Percentiles rank a stretch among this genome's conserved stretches.
These are phyloP conservation scores for Eucalyptus erythrocorys DNA, from an alignment of 345 rosid genomes.

Conservation along the genomic window DNA sequence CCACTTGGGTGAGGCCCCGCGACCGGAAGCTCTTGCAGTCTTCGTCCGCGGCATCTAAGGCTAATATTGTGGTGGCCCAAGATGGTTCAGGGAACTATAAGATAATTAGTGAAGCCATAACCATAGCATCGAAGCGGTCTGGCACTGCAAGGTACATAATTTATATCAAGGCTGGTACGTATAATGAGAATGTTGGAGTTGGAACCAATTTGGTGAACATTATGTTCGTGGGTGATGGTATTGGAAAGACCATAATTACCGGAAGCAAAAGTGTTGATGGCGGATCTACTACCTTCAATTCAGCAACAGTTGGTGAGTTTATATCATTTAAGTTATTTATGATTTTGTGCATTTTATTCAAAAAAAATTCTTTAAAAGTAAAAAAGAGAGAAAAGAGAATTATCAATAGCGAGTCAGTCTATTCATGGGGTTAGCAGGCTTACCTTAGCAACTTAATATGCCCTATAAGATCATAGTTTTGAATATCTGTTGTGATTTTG, in stretches of 20 bases:
- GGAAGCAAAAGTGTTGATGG: constrained; percentile 90
- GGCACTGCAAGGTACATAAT: constrained; percentile 63
- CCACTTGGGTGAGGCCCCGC: constrained; percentile 62
- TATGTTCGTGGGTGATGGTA: constrained; percentile 83
- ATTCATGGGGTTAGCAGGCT: neutral
- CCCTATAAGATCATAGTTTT: neutral
- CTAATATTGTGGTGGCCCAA: constrained; percentile 65
- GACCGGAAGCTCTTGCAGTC: constrained; percentile 66
- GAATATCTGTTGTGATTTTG: neutral
- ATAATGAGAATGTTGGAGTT: constrained; percentile 56
- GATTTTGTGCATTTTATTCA: neutral
- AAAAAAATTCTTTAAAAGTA: neutral
- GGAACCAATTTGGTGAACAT: constrained; percentile 33
- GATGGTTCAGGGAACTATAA: constrained; percentile 70
- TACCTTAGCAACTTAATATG: neutral
- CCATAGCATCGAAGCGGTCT: constrained; percentile 34
- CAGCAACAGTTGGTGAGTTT: constrained; percentile 84
- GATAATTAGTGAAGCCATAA: constrained; percentile 57
- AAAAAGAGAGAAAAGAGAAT: neutral
- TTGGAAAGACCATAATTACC: constrained; percentile 59
- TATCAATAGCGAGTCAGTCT: neutral
- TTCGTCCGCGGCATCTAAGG: constrained; percentile 16
- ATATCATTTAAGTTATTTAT: neutral
- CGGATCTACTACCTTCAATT: constrained; percentile 75
- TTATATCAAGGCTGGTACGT: constrained; percentile 59